phyloP scores from a whole-genome alignment of 108 stramenopile species.

The Craspedostauros australis region DNA sequence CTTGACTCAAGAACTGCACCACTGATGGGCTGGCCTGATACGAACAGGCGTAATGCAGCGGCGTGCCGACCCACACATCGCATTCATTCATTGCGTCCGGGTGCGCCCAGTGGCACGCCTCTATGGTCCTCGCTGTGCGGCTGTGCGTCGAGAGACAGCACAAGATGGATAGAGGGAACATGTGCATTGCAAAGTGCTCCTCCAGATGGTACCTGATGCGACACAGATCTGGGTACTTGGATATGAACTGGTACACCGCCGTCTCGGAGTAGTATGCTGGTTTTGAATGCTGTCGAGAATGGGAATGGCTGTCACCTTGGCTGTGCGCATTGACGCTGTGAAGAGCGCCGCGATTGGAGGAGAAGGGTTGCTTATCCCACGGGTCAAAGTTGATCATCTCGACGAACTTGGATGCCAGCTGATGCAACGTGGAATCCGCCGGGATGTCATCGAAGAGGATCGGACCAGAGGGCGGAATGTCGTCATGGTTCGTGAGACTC shows the following conservation, averaged over 20 bases:
- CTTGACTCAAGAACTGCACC: conserved; percentile 12
- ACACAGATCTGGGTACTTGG: not conserved
- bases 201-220: conserved; percentile 2
- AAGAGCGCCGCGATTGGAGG: too few species aligned
- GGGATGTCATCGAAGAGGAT: too few species aligned
- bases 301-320: too few species aligned
- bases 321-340: too few species aligned
- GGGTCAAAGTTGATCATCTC: conserved; percentile 1
- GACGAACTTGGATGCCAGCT: not conserved
- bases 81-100: conserved; percentile 9
- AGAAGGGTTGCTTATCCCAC: conserved; percentile 5
- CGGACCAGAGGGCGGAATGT: conserved; percentile 1
- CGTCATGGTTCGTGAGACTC: not conserved
- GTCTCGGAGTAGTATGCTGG: not conserved
- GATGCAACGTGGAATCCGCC: not conserved
- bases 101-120: not conserved
- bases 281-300: too few species aligned
- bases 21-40: conserved; percentile 5
- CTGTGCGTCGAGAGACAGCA: conserved; percentile 19
- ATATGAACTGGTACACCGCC: not conserved
- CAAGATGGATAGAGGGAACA: conserved; percentile 19
- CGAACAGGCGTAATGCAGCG: conserved; percentile 24
- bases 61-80: conserved; percentile 14
- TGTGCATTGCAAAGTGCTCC: not conserved
- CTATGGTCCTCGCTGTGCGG: conserved; percentile 1